Evolutionary conservation across 345 rosid species (phyloP).

Genomic region (Ailanthus altissimus): DNA sequence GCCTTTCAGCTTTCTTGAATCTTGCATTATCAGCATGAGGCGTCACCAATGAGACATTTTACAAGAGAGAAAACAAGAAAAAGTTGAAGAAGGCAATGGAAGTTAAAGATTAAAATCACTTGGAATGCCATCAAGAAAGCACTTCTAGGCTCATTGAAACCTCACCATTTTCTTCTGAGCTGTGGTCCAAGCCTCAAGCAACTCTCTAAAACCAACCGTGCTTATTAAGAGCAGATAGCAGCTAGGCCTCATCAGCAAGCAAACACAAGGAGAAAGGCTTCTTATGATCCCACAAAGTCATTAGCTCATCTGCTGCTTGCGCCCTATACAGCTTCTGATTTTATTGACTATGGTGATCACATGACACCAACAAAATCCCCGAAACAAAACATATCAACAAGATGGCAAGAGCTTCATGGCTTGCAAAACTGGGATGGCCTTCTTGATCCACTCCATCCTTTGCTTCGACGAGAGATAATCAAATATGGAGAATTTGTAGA

Average conservation of each 20-base stretch:
- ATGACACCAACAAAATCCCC: conserved; percentile 70
- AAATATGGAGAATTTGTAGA: conserved; percentile 63
- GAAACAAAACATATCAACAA: conserved; percentile 43
- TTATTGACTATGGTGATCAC: conserved; percentile 50
- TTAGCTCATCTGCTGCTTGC: conserved; percentile 43
- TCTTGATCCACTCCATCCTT: conserved; percentile 56
- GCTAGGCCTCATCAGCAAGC: conserved; percentile 14
- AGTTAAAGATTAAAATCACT: conserved; percentile 37
- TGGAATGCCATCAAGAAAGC: conserved; percentile 45
- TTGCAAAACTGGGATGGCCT: conserved; percentile 47
- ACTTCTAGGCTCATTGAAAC: conserved; percentile 20
- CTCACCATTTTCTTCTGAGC: conserved; percentile 29
- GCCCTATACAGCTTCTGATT: conserved; percentile 48
- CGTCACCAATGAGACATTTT: conserved; percentile 29
- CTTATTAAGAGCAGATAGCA: conserved; percentile 15
- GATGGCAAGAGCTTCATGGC: conserved; percentile 56
- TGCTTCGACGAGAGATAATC: conserved; percentile 53
- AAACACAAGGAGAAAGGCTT: conserved; percentile 26
- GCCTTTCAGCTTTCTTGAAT: background rate
- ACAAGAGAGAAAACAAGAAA: conserved; percentile 31
- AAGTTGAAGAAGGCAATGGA: conserved; percentile 37
- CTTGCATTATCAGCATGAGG: conserved; percentile 14
- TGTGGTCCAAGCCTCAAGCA: conserved; percentile 31
- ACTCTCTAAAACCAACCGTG: conserved; percentile 18
- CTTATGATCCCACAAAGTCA: conserved; percentile 36